phyloP scores from a whole-genome alignment of 768 basidiomycete species.

The Clathrus columnatus region DNA sequence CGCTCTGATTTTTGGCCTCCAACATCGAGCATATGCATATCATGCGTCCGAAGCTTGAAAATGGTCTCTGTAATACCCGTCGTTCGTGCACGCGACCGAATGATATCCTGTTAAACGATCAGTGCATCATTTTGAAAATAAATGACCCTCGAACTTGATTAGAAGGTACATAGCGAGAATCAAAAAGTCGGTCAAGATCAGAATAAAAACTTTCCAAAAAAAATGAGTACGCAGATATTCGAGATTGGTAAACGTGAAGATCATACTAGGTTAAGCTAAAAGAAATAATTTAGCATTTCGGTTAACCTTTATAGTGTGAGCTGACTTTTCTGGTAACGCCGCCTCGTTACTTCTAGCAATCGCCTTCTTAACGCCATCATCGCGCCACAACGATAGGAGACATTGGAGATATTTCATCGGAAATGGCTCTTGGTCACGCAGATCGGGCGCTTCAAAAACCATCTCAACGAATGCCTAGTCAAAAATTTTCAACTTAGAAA shows the following conservation, averaged over 20 bases:
- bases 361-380: conserved; percentile 65
- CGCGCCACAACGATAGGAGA: conserved; percentile 66
- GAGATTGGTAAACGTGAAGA: not conserved
- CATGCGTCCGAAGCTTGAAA: conserved; percentile 68
- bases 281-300: not conserved
- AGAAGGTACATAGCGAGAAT: conserved; percentile 58
- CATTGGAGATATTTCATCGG: conserved; percentile 59
- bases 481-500: not conserved
- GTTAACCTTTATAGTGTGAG: not conserved
- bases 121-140: not conserved
- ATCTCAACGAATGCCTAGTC: conserved; percentile 41
- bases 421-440: conserved; percentile 76
- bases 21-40: conserved; percentile 88
- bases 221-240: not conserved
- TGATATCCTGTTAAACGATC: conserved; percentile 47
- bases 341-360: conserved; percentile 82
- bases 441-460: conserved; percentile 58
- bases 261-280: conserved; percentile 4
- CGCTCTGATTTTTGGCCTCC: conserved; percentile 87
- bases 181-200: conserved; percentile 72
- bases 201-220: conserved; percentile 46
- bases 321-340: conserved; percentile 83
- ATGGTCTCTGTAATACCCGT: conserved; percentile 88
- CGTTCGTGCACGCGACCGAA: conserved; percentile 77
- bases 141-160: conserved; percentile 38